A percentile compares a stretch with the other conserved stretches of the same genome.
These are phyloP conservation scores for Mycosarcoma maydis DNA, from an alignment of 1,284 basidiomycete genomes.

Conservation along the genomic window DNA sequence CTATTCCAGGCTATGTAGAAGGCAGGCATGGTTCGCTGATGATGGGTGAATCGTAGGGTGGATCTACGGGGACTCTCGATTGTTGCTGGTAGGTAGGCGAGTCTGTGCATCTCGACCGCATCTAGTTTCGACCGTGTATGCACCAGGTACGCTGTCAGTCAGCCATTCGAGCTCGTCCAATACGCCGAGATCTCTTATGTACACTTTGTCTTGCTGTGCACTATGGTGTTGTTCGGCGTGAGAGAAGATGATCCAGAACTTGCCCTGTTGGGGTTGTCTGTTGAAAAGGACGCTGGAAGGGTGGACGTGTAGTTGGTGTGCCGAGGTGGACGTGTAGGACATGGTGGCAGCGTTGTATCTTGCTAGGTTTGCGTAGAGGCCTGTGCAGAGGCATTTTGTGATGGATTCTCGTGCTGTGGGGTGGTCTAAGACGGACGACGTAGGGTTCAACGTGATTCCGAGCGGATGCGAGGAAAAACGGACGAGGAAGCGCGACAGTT, in stretches of 20 bases:
- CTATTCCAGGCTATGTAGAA: too few species aligned
- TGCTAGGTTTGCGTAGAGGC: constrained; percentile 93
- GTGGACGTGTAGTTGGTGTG: constrained; percentile 82
- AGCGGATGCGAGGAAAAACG: constrained; percentile 72
- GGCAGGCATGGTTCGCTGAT: too few species aligned
- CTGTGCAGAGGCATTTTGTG: constrained; percentile 84
- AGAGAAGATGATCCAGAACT: constrained; percentile 88
- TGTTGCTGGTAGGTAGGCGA: not conserved
- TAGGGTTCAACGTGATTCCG: not conserved
- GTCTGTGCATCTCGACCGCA: not conserved
- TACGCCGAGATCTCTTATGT: constrained; percentile 72
- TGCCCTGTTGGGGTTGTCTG: constrained; percentile 81
- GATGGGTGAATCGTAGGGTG: too few species aligned
- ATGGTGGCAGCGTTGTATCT: constrained; percentile 11
- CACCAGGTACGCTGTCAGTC: constrained; percentile 61
- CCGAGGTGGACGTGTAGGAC: constrained; percentile 83
- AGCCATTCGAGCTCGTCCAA: constrained; percentile 52
- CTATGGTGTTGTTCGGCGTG: constrained; percentile 84
- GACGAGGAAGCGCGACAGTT: constrained; percentile 90
- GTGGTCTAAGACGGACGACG: constrained; percentile 73
- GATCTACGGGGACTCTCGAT: too few species aligned
- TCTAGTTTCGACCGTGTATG: constrained; percentile 9
- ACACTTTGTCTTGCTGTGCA: constrained; percentile 72
- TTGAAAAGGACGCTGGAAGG: constrained; percentile 95
- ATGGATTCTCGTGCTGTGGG: constrained; percentile 72